Base-by-base conservation (phyloP, 108 stramenopile genomes). In the Cyclotella baltica region DNA sequence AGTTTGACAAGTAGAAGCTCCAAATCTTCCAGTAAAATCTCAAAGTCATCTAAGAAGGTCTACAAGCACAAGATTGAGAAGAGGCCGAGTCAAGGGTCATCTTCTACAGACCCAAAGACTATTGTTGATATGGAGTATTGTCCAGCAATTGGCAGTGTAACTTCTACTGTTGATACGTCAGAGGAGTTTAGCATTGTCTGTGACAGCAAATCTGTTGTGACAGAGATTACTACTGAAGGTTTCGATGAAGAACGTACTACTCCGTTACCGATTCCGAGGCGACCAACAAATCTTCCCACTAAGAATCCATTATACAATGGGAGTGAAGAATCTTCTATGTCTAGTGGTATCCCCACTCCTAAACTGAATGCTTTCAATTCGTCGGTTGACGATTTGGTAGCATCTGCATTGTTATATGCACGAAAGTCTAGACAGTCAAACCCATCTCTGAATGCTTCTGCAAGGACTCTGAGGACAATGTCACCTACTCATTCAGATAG, bases 371-470 rank as follows among this genome's bases (percentile, higher is more conserved):
- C 65, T 10, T 18, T 35, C 29, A 35, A 67, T 50, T 13, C 6
- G 4, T 38, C 36, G 3, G 62, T 63, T 63, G 62, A 63, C 20
- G 65, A 67, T 28, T 50, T 67, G 47, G 65, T 67, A 29, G 22
- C 47, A 9, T 18, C 23, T 50, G 65, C 65, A 4, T 28, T 67
- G 31, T 4, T 3, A 4, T 67, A 50, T n/a, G 65, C 65, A 18
- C 43, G 65, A 40, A 19, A 23, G 10, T 61, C 58, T 4, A 61
- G 58, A 31, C 9, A 30, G 20, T 19, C 11, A 6, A 31, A 28
- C 6, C 6, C 57, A 30, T 30, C 28, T 31, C 25, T 29, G 8
- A 58, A 58, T 30, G 28, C 6, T 4, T 30, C 28, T 29, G 28
- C 19, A 29, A 47, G 43, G 25, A 31, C 43, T 29, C 8, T 50